Conservation (phyloP, 2,329 filamentous ascomycete genomes). For the Pezicula rhizophila region DNA sequence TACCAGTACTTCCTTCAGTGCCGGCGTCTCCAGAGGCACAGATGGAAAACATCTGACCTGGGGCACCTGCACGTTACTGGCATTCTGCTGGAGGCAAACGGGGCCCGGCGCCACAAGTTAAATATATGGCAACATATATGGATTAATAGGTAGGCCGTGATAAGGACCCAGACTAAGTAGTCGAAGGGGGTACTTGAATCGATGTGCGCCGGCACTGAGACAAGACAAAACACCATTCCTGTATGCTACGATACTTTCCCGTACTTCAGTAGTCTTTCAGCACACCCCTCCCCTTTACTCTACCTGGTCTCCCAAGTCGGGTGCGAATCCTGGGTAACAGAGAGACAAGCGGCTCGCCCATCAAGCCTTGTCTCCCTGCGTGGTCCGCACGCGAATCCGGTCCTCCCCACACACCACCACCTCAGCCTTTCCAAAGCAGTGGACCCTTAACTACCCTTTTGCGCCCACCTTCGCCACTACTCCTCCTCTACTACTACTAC, state of each 20-base stretch:
- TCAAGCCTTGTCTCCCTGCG: constrained; percentile 11
- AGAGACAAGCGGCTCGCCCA: constrained; percentile 14
- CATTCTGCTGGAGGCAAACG: constrained; percentile 4
- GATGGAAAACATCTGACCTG: constrained; percentile 1
- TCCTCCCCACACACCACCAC: constrained; percentile 20
- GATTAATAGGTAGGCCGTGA: neutral
- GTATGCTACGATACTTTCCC: neutral
- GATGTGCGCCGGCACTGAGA: no score
- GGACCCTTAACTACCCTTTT: constrained; percentile 1
- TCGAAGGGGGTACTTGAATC: constrained; percentile 10
- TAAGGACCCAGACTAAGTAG: constrained; percentile 7
- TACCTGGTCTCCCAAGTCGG: constrained; percentile 1
- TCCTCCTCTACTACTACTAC: constrained; percentile 7
- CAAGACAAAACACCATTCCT: neutral
- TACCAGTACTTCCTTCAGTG: neutral
- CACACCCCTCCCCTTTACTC: neutral
- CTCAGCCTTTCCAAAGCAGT: constrained; percentile 8
- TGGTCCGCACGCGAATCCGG: constrained; percentile 16
- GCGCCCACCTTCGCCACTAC: constrained; percentile 2
- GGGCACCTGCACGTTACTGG: constrained; percentile 1
- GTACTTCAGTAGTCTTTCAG: no score
- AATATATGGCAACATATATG: constrained; percentile 3
- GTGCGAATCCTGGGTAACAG: constrained; percentile 15
- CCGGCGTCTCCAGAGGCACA: constrained; percentile 20
- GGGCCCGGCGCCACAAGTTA: constrained; percentile 14